These are phyloP conservation scores for Phlebiopsis flavidoalba DNA, from an alignment of 768 basidiomycete genomes.

Conservation along the genomic window DNA sequence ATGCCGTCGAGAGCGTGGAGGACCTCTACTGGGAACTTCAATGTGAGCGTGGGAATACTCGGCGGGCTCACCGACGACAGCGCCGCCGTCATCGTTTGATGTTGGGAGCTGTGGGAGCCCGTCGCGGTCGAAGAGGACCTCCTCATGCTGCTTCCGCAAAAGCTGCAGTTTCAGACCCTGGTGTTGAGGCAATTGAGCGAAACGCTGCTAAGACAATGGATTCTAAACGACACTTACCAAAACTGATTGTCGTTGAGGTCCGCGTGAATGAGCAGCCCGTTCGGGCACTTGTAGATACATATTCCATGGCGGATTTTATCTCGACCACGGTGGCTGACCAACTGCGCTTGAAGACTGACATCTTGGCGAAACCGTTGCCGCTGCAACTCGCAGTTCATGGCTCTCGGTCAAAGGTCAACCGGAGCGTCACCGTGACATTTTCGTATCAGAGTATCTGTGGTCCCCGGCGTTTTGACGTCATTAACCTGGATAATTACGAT, in stretches of 20 bases:
- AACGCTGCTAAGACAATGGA: conserved; percentile 12
- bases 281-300: conserved; percentile 31
- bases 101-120: too few species aligned
- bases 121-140: too few species aligned
- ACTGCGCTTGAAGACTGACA: conserved; percentile 20
- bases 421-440: neutral
- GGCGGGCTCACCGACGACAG: too few species aligned
- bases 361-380: conserved; percentile 27
- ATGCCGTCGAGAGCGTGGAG: too few species aligned
- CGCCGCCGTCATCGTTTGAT: too few species aligned
- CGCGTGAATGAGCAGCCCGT: conserved; percentile 29
- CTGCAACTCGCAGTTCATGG: conserved; percentile 38
- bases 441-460: conserved; percentile 31
- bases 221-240: conserved; percentile 19
- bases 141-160: too few species aligned
- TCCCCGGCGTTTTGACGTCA: conserved; percentile 27
- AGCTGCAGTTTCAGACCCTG: too few species aligned
- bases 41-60: too few species aligned
- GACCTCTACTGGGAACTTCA: too few species aligned
- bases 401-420: conserved; percentile 32
- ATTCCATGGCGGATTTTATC: conserved; percentile 38
- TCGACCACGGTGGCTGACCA: conserved; percentile 33
- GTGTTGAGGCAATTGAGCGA: conserved; percentile 5
- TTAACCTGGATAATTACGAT: conserved; percentile 25
- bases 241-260: conserved; percentile 28